These are phyloP conservation scores for Pachysolen tannophilus DNA, from an alignment of 805 yeast species.

Conservation along the genomic window DNA sequence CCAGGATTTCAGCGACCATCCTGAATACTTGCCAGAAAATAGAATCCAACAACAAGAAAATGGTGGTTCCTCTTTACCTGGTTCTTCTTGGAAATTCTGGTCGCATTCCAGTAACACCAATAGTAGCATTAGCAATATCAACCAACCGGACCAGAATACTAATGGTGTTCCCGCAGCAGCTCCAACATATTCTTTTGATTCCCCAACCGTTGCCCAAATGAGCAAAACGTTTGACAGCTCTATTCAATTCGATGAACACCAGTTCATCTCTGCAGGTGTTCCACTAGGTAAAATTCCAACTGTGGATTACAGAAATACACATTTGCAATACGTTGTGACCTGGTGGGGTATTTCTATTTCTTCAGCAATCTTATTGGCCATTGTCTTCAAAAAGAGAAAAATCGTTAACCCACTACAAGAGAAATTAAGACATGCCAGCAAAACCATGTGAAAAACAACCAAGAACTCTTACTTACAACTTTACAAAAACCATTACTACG, in stretches of 20 bases:
- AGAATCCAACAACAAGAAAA: conserved; percentile 1
- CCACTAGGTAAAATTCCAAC: conserved; percentile 84
- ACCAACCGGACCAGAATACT: too few species aligned
- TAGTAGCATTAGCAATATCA: not conserved
- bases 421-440: conserved; percentile 41
- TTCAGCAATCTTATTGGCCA: conserved; percentile 57
- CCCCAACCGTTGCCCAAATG: too few species aligned
- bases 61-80: not conserved
- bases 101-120: conserved; percentile 1
- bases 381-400: conserved; percentile 38
- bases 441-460: conserved; percentile 27
- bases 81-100: conserved; percentile 25
- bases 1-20: conserved; percentile 57
- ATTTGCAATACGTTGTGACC: conserved; percentile 83
- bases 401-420: conserved; percentile 32
- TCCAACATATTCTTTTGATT: too few species aligned
- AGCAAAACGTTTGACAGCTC: conserved; percentile 6
- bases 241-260: conserved; percentile 23
- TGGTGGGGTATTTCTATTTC: conserved; percentile 87
- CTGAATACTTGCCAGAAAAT: conserved; percentile 29
- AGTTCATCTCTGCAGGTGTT: conserved; percentile 73
- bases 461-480: too few species aligned
- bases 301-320: conserved; percentile 79
- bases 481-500: too few species aligned
- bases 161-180: too few species aligned